Base-by-base conservation (phyloP, 139 green algal genomes). In the Picochlorum sp. region DNA sequence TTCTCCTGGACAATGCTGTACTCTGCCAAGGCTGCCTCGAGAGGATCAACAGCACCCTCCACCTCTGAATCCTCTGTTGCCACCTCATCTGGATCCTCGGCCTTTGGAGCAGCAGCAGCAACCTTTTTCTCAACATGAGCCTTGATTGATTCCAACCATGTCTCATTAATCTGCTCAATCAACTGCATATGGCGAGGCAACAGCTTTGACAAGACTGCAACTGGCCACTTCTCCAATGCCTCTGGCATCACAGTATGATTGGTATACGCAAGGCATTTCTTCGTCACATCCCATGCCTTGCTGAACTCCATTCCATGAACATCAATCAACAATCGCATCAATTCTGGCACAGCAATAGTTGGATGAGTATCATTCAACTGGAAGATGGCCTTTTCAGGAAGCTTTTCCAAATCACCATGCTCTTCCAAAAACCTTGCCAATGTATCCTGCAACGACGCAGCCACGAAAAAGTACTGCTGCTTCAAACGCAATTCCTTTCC, bases 281-380 rank as follows among this genome's bases (percentile, higher is more conserved):
- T 85, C 45, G 85, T 92, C 74, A 98, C 88, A 58, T 34, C 70
- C 90, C 88, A 97, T 15, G 89, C 94, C 2, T 79, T 32, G 50
- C 95, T 84, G 79, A 82, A 99, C 37, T 70, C 49, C 56, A 99
- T 81, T 26, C 83, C 86, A 73, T 99, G 80, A 59, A 89, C 74
- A 68, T 99, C 93, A 13, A 98, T 88, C 55, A 99, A 81, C 54
- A 99, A 71, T 26, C 92, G 83, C 83, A 98, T 95, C 28, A 98
- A 80, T 84, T 99, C 93, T n/a, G 93, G 80, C 37, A 95, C 86
- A 4, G 86, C 94, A 57, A 97, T 92, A 58, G 94, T 96, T 63
- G 94, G 94, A 76, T 98, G 94, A 0, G 94, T 98, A 83, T 99
- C 94, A 74, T 99, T 98, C 79, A 98, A 83, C 88, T 98, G 94